Base-by-base conservation (phyloP, 2,329 filamentous ascomycete genomes). In the Clonostachys byssicola region DNA sequence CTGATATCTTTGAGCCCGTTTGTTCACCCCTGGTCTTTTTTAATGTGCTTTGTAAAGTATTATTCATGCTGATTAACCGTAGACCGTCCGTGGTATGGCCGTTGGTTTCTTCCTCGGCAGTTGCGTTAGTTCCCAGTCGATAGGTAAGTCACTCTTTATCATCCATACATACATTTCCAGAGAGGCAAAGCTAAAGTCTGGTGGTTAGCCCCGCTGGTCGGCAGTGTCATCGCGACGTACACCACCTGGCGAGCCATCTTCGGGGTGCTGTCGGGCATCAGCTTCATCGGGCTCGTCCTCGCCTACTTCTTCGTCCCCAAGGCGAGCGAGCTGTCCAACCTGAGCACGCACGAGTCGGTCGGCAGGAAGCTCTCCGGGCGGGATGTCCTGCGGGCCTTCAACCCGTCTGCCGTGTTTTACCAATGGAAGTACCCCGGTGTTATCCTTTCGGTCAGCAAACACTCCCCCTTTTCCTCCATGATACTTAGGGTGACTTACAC, bases 221-320 rank as follows among this genome's bases (percentile, higher is more conserved):
- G 58, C 6, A 60, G 58, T 36, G 44, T 60, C 13, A 60, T 60
- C 13, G 57, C 56, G 1, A 61, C 58, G 0, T 60, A 50, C 12
- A 53, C 58, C 3, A 59, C 56, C 14, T 60, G 58, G 58, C 43
- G 58, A 36, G 55, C 59, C 4, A 61, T 60, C 5, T 60, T 53
- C 6, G 51, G 48, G 44, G 50, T 54, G 9, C 50, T 52, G 42
- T 58, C 48, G 1, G 55, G 55, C 7, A 59, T 60, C n/a, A 56
- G 56, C 0, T 56, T 57, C 7, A 46, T 60, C 3, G 58, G 58
- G 2, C 34, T 59, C 5, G 47, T 50, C 5, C 49, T 60, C 3
- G 52, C 58, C 1, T 53, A 56, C 5, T 46, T 60, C 2, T 60
- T 60, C 42, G 49, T 60, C n/a, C 58, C 58, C 1, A 47, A 17